phyloP scores from a whole-genome alignment of 495 filamentous ascomycete genomes.

The Lasiosphaeria miniovina region DNA sequence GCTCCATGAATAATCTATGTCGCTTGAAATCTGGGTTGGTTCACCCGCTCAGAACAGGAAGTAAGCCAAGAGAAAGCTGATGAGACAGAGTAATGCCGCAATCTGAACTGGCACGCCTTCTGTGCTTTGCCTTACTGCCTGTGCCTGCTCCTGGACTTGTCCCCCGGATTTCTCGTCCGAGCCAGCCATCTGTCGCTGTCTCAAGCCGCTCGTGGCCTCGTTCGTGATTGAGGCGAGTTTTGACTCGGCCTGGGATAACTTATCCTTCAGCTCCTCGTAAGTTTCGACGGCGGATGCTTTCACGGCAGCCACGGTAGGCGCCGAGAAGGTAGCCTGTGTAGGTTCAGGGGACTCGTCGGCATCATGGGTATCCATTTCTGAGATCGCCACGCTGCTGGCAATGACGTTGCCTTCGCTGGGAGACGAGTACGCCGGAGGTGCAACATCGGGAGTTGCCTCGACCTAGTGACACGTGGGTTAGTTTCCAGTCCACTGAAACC shows the following conservation, averaged over 20 bases:
- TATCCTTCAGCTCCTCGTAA: constrained; percentile 62
- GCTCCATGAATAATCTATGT: neutral
- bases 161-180: constrained; percentile 45
- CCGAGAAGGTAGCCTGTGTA: constrained; percentile 33
- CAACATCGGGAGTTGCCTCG: constrained; percentile 30
- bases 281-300: constrained; percentile 38
- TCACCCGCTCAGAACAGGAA: constrained; percentile 70
- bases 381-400: constrained; percentile 14
- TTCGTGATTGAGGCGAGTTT: constrained; percentile 68
- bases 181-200: constrained; percentile 63
- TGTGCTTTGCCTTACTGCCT: constrained; percentile 54
- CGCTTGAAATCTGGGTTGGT: neutral
- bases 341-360: constrained; percentile 37
- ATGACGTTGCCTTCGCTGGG: constrained; percentile 19
- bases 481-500: neutral
- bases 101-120: constrained; percentile 84
- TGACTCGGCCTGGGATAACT: constrained; percentile 73
- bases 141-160: constrained; percentile 45
- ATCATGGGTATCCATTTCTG: constrained; percentile 34
- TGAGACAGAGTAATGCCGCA: constrained; percentile 76
- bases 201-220: constrained; percentile 60
- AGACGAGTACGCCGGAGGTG: constrained; percentile 29
- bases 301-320: constrained; percentile 41
- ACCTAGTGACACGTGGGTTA: constrained; percentile 17
- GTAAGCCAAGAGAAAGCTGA: constrained; percentile 91